These are phyloP conservation scores for Fusarium marasasianum DNA, from an alignment of 2,329 filamentous ascomycete genomes.

Conservation along the genomic window DNA sequence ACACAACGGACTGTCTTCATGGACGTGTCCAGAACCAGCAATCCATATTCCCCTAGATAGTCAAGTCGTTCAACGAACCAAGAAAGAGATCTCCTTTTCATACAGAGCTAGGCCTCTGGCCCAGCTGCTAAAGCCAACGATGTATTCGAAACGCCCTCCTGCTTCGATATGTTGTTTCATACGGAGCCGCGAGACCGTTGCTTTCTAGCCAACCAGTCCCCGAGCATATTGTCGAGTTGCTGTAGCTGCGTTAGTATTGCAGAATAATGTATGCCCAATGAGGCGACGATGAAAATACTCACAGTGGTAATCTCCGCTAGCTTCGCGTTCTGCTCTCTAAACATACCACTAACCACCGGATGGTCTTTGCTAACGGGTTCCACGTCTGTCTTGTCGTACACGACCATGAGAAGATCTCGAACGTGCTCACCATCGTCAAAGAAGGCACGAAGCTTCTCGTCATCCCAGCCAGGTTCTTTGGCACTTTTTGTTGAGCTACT, in stretches of 20 bases:
- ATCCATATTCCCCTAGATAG: slow-evolving; percentile 39
- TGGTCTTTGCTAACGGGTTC: slow-evolving; percentile 84
- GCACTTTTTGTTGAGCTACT: slow-evolving; percentile 49
- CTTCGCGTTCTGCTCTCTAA: slow-evolving; percentile 86
- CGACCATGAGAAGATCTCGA: slow-evolving; percentile 86
- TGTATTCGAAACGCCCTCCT: not conserved
- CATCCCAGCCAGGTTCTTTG: slow-evolving; percentile 76
- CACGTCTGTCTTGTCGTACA: slow-evolving; percentile 90
- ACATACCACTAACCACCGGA: slow-evolving; percentile 81
- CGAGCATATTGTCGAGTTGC: slow-evolving; percentile 88
- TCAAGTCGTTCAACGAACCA: slow-evolving; percentile 42
- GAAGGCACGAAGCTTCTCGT: slow-evolving; percentile 85
- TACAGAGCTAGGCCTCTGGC: slow-evolving; percentile 15
- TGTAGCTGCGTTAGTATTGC: slow-evolving; percentile 45
- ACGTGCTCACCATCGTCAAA: slow-evolving; percentile 91
- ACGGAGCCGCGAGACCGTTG: slow-evolving; percentile 66
- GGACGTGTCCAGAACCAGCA: slow-evolving; percentile 39
- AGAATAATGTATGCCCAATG: not conserved
- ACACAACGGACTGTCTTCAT: slow-evolving; percentile 39
- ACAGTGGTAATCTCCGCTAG: slow-evolving; percentile 86
- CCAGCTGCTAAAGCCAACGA: slow-evolving; percentile 8
- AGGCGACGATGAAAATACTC: slow-evolving; percentile 45
- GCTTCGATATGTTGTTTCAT: slow-evolving; percentile 39
- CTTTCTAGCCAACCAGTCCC: slow-evolving; percentile 80
- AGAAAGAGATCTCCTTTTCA: slow-evolving; percentile 29